Conservation (phyloP, 2,329 filamentous ascomycete species). For the Fulvia fulva region DNA sequence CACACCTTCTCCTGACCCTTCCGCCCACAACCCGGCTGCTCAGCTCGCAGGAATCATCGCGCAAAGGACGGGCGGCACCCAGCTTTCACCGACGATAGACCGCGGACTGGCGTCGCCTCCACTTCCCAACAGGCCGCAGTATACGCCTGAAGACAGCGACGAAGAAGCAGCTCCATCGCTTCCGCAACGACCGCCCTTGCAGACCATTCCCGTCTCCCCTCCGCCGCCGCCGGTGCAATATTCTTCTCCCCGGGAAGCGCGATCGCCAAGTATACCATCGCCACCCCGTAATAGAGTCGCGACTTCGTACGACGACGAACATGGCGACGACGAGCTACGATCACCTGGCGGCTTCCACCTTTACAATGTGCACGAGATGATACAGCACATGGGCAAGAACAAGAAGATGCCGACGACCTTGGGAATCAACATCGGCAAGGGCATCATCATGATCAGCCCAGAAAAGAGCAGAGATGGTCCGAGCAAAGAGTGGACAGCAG, state of each 20-base stretch:
- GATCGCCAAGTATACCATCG: slow-evolving; percentile 46
- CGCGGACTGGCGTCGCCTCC: slow-evolving; percentile 47
- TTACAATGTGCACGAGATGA: slow-evolving; percentile 97
- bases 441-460: slow-evolving; percentile 84
- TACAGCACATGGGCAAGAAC: slow-evolving; percentile 91
- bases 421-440: slow-evolving; percentile 86
- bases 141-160: slow-evolving; percentile 65
- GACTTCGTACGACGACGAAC: slow-evolving; percentile 36
- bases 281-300: slow-evolving; percentile 53
- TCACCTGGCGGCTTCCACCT: slow-evolving; percentile 83
- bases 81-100: slow-evolving; percentile 21
- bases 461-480: slow-evolving; percentile 79
- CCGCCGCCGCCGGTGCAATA: slow-evolving; percentile 40
- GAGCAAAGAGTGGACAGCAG: slow-evolving; percentile 87
- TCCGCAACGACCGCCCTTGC: slow-evolving; percentile 59
- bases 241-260: slow-evolving; percentile 36
- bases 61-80: slow-evolving; percentile 41
- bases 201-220: slow-evolving; percentile 42
- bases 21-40: slow-evolving; percentile 51
- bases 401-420: slow-evolving; percentile 98
- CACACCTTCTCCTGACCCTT: slow-evolving; percentile 39
- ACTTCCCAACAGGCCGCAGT: slow-evolving; percentile 52
- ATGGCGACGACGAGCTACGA: slow-evolving; percentile 39
- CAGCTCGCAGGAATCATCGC: slow-evolving; percentile 53
- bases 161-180: slow-evolving; percentile 60